Conservation (phyloP, 208 protist genomes). For the Leishmania major region DNA sequence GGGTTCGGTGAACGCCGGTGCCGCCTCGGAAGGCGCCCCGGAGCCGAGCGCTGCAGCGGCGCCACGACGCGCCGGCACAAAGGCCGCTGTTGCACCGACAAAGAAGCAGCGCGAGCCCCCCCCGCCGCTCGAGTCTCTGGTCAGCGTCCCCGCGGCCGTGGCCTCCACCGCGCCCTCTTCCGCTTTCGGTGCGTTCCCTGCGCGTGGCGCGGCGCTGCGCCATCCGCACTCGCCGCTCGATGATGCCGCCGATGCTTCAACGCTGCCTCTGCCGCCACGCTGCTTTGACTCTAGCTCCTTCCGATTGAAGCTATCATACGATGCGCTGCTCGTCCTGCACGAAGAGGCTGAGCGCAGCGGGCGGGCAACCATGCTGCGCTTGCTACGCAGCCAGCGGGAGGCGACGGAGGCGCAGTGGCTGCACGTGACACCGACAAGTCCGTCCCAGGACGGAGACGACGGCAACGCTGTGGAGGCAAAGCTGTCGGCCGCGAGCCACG, state of each 20-base stretch:
- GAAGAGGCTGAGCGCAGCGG: constrained; percentile 30
- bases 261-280: constrained; percentile 11
- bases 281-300: constrained; percentile 76
- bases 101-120: not conserved
- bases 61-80: no score
- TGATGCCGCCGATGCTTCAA: constrained; percentile 1
- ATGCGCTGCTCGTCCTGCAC: constrained; percentile 48
- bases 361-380: constrained; percentile 12
- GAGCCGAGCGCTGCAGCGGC: not conserved
- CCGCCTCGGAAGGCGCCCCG: not conserved
- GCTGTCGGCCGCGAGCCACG: not conserved
- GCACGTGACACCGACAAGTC: not conserved
- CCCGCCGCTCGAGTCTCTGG: not conserved
- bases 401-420: constrained; percentile 19
- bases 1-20: not conserved
- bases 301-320: constrained; percentile 65
- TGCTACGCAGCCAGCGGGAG: constrained; percentile 21
- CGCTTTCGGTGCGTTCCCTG: not conserved
- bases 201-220: not conserved
- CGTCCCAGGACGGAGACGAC: not conserved
- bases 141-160: not conserved
- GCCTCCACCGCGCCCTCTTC: not conserved
- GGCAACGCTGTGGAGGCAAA: not conserved
- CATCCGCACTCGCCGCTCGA: not conserved
- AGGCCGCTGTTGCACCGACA: not conserved